These are phyloP conservation scores for Mycena galopus DNA, from an alignment of 768 basidiomycete genomes.

Conservation along the genomic window DNA sequence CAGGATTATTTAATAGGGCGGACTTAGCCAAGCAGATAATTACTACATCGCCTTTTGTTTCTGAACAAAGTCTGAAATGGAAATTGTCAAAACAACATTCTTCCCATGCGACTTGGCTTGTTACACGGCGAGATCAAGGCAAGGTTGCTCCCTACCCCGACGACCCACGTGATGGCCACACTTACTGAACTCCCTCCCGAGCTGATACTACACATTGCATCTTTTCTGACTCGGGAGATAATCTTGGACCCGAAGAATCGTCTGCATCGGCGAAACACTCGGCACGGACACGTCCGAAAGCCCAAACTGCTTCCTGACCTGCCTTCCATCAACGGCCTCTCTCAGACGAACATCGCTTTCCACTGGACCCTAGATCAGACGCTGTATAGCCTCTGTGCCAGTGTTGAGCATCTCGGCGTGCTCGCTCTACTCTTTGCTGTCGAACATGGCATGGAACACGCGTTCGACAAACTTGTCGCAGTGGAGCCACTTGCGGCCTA, in stretches of 20 bases:
- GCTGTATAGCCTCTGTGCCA: not conserved
- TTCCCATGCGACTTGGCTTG: too few relatives aligned
- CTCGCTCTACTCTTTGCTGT: slow-evolving; percentile 7
- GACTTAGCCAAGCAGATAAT: too few relatives aligned
- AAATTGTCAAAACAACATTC: too few relatives aligned
- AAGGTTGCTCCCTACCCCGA: too few relatives aligned
- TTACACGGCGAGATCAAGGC: too few relatives aligned
- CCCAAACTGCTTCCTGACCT: not conserved
- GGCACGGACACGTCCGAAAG: not conserved
- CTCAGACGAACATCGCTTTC: not conserved
- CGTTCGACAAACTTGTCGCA: not conserved
- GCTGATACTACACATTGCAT: not conserved
- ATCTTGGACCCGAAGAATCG: not conserved
- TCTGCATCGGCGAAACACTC: not conserved
- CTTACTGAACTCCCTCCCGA: not conserved
- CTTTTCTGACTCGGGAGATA: not conserved
- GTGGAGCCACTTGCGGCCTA: not conserved
- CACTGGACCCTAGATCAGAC: not conserved
- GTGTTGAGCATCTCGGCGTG: not conserved
- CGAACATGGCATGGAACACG: not conserved
- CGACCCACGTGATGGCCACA: too few relatives aligned
- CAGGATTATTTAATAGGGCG: too few relatives aligned
- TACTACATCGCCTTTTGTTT: too few relatives aligned
- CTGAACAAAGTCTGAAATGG: too few relatives aligned
- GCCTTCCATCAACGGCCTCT: not conserved